Conservation (phyloP, 805 yeast species). For the Sugiyamaella americana region DNA sequence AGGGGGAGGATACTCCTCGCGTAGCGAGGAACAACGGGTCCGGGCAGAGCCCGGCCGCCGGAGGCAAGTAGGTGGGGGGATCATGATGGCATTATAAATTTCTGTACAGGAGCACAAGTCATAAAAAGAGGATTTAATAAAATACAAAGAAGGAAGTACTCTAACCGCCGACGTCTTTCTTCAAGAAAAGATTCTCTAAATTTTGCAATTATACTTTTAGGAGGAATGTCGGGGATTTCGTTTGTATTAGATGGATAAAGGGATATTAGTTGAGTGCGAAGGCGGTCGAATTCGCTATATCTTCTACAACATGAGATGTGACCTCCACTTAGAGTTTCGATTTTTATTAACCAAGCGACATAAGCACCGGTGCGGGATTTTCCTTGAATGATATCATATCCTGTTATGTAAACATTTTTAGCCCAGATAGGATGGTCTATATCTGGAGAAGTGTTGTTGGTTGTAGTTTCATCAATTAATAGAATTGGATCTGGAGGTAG, state of each 20-base stretch:
- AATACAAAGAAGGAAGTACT: slow-evolving; percentile 41
- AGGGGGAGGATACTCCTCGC: too few relatives aligned
- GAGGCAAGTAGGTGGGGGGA: neutral
- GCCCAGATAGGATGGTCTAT: slow-evolving; percentile 41
- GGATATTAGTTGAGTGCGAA: slow-evolving; percentile 37
- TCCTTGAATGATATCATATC: slow-evolving; percentile 37
- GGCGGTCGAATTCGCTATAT: slow-evolving; percentile 54
- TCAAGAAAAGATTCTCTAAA: slow-evolving; percentile 33
- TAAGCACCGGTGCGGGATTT: slow-evolving; percentile 34
- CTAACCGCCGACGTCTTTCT: slow-evolving; percentile 38
- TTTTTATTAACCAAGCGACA: slow-evolving; percentile 38
- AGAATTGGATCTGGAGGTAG: slow-evolving; percentile 20
- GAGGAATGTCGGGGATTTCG: slow-evolving; percentile 44
- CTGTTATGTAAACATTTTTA: slow-evolving; percentile 33
- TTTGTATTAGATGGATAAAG: slow-evolving; percentile 34
- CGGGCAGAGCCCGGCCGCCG: slow-evolving; percentile 1
- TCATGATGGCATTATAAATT: slow-evolving; percentile 24
- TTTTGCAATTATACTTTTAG: slow-evolving; percentile 35
- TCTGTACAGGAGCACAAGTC: slow-evolving; percentile 27
- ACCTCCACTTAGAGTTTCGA: slow-evolving; percentile 33
- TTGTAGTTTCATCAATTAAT: slow-evolving; percentile 12
- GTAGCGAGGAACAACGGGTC: neutral
- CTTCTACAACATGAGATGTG: slow-evolving; percentile 47
- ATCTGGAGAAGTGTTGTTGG: neutral
- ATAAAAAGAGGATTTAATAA: slow-evolving; percentile 38